These are phyloP conservation scores for Hypsizygus marmoreus DNA, from an alignment of 768 basidiomycete genomes.

Conservation along the genomic window DNA sequence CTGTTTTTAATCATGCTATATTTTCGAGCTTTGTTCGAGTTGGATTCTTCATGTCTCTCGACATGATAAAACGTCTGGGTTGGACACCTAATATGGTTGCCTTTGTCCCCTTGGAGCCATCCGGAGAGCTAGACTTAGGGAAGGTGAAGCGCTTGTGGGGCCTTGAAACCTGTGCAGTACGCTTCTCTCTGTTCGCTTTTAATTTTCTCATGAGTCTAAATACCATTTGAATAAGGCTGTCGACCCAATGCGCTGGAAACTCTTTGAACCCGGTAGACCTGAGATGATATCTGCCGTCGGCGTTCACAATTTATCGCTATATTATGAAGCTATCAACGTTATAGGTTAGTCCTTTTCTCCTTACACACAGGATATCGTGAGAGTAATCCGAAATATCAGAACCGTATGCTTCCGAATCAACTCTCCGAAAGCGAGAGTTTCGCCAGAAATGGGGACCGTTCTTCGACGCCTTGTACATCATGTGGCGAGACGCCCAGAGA, in stretches of 20 bases:
- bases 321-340: conserved; percentile 18
- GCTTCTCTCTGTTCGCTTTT: not conserved
- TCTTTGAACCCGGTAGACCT: conserved; percentile 12
- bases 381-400: not conserved
- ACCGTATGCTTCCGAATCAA: conserved; percentile 4
- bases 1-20: not conserved
- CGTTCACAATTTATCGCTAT: conserved; percentile 13
- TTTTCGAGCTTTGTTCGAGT: conserved; percentile 18
- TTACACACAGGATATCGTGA: not conserved
- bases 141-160: conserved; percentile 20
- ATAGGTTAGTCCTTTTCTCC: conserved; percentile 10
- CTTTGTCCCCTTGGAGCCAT: conserved; percentile 18
- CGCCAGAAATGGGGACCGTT: not conserved
- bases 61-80: conserved; percentile 3
- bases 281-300: conserved; percentile 19
- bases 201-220: not conserved
- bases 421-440: conserved; percentile 1
- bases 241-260: conserved; percentile 18
- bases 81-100: conserved; percentile 17
- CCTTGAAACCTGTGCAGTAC: conserved; percentile 18
- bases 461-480: not conserved
- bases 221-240: conserved; percentile 13
- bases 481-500: not conserved
- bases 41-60: conserved; percentile 14
- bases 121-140: conserved; percentile 18